These are phyloP conservation scores for Gossypium laxum DNA, from an alignment of 441 rosid species.

Conservation along the genomic window DNA sequence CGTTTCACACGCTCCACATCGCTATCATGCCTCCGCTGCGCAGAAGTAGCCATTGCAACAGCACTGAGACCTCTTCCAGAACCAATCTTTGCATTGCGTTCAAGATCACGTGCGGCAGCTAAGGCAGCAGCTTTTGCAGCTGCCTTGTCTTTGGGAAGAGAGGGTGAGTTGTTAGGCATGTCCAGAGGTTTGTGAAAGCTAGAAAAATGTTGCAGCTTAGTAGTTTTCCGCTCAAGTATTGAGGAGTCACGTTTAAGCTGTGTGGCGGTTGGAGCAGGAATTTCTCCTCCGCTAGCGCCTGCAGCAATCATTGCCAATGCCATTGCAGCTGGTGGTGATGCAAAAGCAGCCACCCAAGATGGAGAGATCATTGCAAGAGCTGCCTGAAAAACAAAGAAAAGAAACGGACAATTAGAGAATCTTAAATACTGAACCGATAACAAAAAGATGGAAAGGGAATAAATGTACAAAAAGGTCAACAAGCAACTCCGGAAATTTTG, in stretches of 20 bases:
- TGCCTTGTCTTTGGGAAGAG: conserved; percentile 88
- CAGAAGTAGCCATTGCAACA: conserved; percentile 99
- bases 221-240: conserved; percentile 69
- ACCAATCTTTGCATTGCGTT: conserved; percentile 94
- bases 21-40: conserved; percentile 75
- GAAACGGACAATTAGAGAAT: neutral
- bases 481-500: neutral
- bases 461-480: conserved; percentile 6
- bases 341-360: conserved; percentile 98
- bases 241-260: conserved; percentile 76
- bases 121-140: conserved; percentile 98
- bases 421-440: conserved; percentile 2
- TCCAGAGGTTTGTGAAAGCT: conserved; percentile 87
- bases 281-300: conserved; percentile 92
- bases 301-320: conserved; percentile 99
- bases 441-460: neutral
- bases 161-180: conserved; percentile 43
- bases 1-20: conserved; percentile 89
- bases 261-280: conserved; percentile 53
- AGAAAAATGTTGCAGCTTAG: conserved; percentile 71
- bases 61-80: conserved; percentile 99
- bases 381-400: conserved; percentile 41
- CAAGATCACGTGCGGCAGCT: conserved; percentile 99
- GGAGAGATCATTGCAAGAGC: conserved; percentile 94
- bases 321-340: conserved; percentile 99